Evolutionary conservation across 768 basidiomycete species (phyloP), one percentile per base, ranked within the genome.

Genomic region (Gloeophyllum trabeum): DNA sequence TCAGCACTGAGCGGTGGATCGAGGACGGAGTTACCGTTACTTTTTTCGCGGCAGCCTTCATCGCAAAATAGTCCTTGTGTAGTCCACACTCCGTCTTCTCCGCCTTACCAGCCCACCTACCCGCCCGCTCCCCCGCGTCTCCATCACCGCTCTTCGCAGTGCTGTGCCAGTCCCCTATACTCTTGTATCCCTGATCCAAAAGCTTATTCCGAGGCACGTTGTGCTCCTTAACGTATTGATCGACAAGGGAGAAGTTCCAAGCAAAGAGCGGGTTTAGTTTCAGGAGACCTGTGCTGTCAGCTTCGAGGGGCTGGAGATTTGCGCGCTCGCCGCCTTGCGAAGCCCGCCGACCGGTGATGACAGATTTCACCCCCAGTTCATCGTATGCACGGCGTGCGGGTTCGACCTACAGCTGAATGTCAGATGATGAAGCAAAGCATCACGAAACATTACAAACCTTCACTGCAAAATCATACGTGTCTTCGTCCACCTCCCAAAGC

Each of bases 131-230:
- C 3, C 71, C 74, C 0, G 58, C 61, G 46, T 88, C 88, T 32
- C 83, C 74, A 6, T 65, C 66, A 0, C 75, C 80, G 46, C 79
- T 80, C 51, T 75, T 75, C n/a, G 59, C 61, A 0, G 96, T 99
- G 47, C 89, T 93, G 63, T 99, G 96, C 87, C 93, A 94, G 61
- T 99, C 96, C 3, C 96, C 96, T 48, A 99, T 79, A 55, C 88
- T 91, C 52, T 81, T 83, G 67, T 98, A 99, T 3, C 96, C 96
- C 56, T 90, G 78, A 46, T 77, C 78, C 30, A 99, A 73, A 4
- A 99, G 70, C 46, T 73, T 76, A 66, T 99, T 98, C 46, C 78
- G 76, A 2, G 93, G 93, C 1, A 97, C 92, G 35, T 75, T 63
- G 61, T 97, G 76, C 46, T 74, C 69, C 34, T 76, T 76, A 47